Base-by-base conservation (phyloP, 768 basidiomycete species). In the Amanita thiersii region DNA sequence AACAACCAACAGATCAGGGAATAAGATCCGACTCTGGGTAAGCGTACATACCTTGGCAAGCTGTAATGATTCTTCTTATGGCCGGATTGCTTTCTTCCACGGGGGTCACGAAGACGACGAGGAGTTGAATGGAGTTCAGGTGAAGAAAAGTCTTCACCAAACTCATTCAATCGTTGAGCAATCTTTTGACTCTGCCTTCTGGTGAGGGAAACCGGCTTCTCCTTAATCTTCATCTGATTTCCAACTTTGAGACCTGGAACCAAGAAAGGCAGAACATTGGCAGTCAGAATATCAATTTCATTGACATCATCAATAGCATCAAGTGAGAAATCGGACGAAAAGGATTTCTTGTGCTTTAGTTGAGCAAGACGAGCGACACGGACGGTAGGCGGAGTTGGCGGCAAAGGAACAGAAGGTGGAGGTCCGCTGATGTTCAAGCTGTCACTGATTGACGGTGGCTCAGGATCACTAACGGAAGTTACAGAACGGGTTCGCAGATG, bases 371-470 rank as follows among this genome's bases (percentile, higher is more conserved):
- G 73, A 35, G 72, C 77, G 20, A 68, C 69, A 50, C 72, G 67
- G 36, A 82, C 72, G 44, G 69, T 79, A 1, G 79, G 80, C 21
- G 82, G 82, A n/a, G 81, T 86, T 2, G 83, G 82, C 8, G 83
- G 82, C 24, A 85, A 69, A 7, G 83, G 82, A 49, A 75, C 72
- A 1, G 77, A 66, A 3, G 83, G 82, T 21, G 83, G 82, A 7
- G 77, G 76, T 3, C 38, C 24, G 52, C 65, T 75, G 46, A 65
- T 60, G 46, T 54, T 63, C 51, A 64, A 60, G 20, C 52, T 56
- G 36, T 54, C 56, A 54, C 64, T 51, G 37, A 61, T 50, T 17
- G 64, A 58, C 9, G 65, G 63, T 36, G 64, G 65, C 42, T 55
- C 56, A 41, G 68, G 65, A 19, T 56, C 58, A 46, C 56, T 66